Evolutionary conservation across 2,329 filamentous ascomycete species (phyloP).

Genomic region (Coniochaeta sp.): DNA sequence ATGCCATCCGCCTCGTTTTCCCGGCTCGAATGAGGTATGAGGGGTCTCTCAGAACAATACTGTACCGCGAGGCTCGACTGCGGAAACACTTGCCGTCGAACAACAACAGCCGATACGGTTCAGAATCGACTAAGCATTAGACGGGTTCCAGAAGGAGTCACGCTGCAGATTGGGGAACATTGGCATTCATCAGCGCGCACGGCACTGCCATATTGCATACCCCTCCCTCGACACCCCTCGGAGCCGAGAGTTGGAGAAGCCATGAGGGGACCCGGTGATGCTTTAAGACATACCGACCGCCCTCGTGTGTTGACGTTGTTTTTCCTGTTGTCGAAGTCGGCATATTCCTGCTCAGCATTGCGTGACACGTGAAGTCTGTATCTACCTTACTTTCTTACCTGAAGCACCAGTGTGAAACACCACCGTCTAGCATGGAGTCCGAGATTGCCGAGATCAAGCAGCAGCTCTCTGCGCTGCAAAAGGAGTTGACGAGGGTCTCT

Average conservation of each 20-base stretch:
- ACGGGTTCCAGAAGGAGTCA: not conserved
- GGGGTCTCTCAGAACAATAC: not conserved
- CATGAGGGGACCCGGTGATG: not conserved
- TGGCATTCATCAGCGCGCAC: not conserved
- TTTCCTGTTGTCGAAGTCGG: not conserved
- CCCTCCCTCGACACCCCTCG: not conserved
- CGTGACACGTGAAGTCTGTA: not conserved
- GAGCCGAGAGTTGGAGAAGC: not conserved
- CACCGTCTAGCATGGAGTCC: conserved; percentile 18
- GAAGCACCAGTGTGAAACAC: not conserved
- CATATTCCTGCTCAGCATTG: not conserved
- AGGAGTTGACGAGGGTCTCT: conserved; percentile 26
- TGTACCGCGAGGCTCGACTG: not conserved
- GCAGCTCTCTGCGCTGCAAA: conserved; percentile 25
- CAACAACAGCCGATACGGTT: not conserved
- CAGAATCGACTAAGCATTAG: not conserved
- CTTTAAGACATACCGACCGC: not conserved
- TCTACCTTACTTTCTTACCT: not conserved
- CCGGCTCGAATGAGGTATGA: not conserved
- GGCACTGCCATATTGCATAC: not conserved
- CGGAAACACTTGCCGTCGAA: not conserved
- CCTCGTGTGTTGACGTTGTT: not conserved
- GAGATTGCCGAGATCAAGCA: conserved; percentile 28
- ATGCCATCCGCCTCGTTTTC: not conserved
- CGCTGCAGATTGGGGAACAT: not conserved